Conservation (phyloP, 177 flowering plant genomes). For the Tripterygium wilfordii region DNA sequence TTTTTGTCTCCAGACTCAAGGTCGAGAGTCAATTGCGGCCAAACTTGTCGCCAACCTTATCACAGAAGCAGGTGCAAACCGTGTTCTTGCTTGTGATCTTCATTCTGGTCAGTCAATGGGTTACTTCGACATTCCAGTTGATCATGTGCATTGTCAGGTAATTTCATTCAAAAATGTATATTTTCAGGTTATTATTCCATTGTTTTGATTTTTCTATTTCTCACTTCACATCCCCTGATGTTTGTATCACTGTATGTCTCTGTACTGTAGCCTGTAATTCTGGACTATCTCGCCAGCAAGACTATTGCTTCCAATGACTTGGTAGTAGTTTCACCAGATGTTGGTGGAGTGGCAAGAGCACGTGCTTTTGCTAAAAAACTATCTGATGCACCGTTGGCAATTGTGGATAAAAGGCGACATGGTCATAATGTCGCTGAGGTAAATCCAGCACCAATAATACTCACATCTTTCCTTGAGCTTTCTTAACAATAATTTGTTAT, state of each 20-base stretch:
- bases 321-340: conserved; percentile 99
- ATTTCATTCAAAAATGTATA: too few species aligned
- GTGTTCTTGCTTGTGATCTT: conserved; percentile 93
- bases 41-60: conserved; percentile 88
- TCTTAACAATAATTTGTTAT: too few species aligned
- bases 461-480: neutral
- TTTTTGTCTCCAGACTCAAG: conserved; percentile 61
- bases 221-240: neutral
- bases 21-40: conserved; percentile 94
- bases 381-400: conserved; percentile 98
- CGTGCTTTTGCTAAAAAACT: conserved; percentile 97
- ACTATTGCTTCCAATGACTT: conserved; percentile 76
- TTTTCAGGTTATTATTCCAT: conserved; percentile 3
- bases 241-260: conserved; percentile 2
- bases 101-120: conserved; percentile 96
- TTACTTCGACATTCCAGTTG: conserved; percentile 95
- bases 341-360: conserved; percentile 98
- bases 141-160: conserved; percentile 89
- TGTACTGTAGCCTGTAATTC: conserved; percentile 79
- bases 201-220: too few species aligned
- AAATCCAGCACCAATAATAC: conserved; percentile 5
- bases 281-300: conserved; percentile 99
- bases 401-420: conserved; percentile 98
- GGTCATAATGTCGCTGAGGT: conserved; percentile 99
- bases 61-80: conserved; percentile 86